These are phyloP conservation scores for Xylariaceae sp. DNA, from an alignment of 2,329 filamentous ascomycete genomes.

Conservation along the genomic window DNA sequence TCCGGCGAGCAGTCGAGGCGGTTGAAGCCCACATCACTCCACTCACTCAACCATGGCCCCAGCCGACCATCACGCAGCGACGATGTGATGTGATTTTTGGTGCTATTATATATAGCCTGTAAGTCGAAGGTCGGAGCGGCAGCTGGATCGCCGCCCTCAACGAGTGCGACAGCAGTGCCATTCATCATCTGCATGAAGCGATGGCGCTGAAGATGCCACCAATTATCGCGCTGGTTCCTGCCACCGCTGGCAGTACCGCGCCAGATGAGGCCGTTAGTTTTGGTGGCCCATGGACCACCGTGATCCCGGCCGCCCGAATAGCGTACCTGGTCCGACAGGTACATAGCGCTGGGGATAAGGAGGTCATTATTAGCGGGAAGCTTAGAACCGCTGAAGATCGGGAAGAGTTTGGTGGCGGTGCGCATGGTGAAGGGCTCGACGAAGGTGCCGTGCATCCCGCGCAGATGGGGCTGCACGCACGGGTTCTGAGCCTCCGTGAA, in stretches of 20 bases:
- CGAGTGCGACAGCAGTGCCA: constrained; percentile 48
- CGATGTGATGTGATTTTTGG: constrained; percentile 37
- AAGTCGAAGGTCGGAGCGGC: constrained; percentile 44
- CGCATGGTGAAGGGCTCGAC: constrained; percentile 49
- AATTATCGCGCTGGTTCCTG: constrained; percentile 45
- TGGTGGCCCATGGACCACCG: constrained; percentile 54
- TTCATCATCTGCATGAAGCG: constrained; percentile 66
- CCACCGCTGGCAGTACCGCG: constrained; percentile 61
- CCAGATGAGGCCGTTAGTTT: constrained; percentile 55
- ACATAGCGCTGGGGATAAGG: constrained; percentile 60
- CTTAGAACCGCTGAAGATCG: constrained; percentile 60
- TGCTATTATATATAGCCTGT: no score
- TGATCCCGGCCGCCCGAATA: constrained; percentile 52
- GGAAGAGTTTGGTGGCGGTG: constrained; percentile 52
- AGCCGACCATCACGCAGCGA: constrained; percentile 29
- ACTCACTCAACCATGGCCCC: constrained; percentile 36
- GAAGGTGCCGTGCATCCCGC: constrained; percentile 52
- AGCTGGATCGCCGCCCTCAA: constrained; percentile 37
- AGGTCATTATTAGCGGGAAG: constrained; percentile 61
- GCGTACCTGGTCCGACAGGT: constrained; percentile 50
- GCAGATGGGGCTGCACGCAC: constrained; percentile 52
- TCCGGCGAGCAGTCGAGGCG: constrained; percentile 35
- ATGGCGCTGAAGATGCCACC: constrained; percentile 64
- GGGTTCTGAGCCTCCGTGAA: constrained; percentile 56
- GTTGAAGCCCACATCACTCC: constrained; percentile 43